Evolutionary conservation across 768 basidiomycete species (phyloP), one percentile per base, ranked within the genome.

Genomic region (Cyathus striatus): DNA sequence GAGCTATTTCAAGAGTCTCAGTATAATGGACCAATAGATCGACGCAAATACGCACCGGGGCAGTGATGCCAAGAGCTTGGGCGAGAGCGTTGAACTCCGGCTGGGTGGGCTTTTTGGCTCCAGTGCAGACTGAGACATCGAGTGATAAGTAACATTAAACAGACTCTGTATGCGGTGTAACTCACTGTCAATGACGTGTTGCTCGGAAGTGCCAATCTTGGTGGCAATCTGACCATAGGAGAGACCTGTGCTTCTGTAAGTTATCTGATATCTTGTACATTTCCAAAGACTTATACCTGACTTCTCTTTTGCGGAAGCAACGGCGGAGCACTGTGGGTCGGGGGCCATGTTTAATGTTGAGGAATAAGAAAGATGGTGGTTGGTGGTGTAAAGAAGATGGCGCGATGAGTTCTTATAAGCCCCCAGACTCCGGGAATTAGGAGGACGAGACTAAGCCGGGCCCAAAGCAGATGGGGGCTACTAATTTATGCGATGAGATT

Each of bases 301-400:
- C 52, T 55, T 63, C 1, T 52, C 40, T 64, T 76, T 68, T 10
- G 81, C 83, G 22, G 62, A 63, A 49, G 65, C 65, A 51, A 87
- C 65, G 37, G 81, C 82, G 51, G 69, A 51, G 61, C 85, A 86
- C 56, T 70, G 73, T 7, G 75, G 75, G 62, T 71, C 65, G 42
- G 74, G 65, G 38, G 75, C 62, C 73, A 75, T 80, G 43, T 45
- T 59, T 47, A 43, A 40, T 22, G 40, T 46, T 22, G 45, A 38
- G 20, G 30, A 39, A 5, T n/a, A 37, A 38, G 44, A 30, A 30
- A 16, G 10, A 30, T 10, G 27, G 27, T 30, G 27, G n/a, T n/a
- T n/a, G n/a, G n/a, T n/a, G n/a, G n/a, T n/a, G n/a, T n/a, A n/a
- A n/a, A n/a, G n/a, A n/a, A n/a, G n/a, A n/a, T n/a, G n/a, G n/a